Evolutionary conservation across 164 flowering plant genomes (phyloP).

Genomic region (Vitis rotundifolia): DNA sequence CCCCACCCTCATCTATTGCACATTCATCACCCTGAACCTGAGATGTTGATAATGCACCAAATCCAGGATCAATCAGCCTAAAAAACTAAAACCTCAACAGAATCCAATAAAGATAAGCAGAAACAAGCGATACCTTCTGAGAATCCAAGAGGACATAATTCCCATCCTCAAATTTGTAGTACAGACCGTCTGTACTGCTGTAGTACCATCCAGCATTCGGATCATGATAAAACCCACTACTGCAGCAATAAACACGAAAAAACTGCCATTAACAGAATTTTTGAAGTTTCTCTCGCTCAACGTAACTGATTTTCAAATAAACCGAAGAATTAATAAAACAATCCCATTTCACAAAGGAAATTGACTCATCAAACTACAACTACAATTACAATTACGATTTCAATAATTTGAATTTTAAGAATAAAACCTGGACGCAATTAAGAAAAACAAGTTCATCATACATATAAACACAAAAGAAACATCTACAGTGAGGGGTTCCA

Average conservation of each 20-base stretch:
- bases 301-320: too few species aligned
- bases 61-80: constrained; percentile 5
- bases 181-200: constrained; percentile 69
- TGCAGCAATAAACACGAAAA: constrained; percentile 29
- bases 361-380: too few species aligned
- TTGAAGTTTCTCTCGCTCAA: neutral
- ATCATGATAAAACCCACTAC: constrained; percentile 93
- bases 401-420: too few species aligned
- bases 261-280: neutral
- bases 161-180: constrained; percentile 87
- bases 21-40: constrained; percentile 4
- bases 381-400: too few species aligned
- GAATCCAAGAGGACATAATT: constrained; percentile 65
- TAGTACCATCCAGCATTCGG: constrained; percentile 90
- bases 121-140: constrained; percentile 28
- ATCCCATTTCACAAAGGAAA: too few species aligned
- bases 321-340: too few species aligned
- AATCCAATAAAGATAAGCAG: neutral
- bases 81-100: neutral
- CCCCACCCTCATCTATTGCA: neutral
- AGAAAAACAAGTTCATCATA: too few species aligned
- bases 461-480: neutral
- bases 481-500: neutral
- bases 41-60: neutral
- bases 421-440: too few species aligned